A percentile compares a stretch with the other conserved stretches of the same genome.
phyloP scores from a whole-genome alignment of 805 yeast genomes.

The Clavispora carvajalis region DNA sequence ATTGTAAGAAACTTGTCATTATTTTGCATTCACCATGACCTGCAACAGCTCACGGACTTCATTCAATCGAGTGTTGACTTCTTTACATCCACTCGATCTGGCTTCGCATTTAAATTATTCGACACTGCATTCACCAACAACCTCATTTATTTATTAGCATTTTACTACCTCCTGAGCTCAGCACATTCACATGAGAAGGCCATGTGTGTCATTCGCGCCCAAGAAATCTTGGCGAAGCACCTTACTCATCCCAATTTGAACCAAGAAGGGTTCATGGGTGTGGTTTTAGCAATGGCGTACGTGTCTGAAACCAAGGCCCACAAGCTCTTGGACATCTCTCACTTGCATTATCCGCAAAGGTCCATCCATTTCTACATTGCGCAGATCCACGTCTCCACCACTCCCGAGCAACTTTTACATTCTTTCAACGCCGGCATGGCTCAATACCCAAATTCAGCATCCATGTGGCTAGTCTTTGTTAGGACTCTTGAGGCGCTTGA shows the following conservation, averaged over 20 bases:
- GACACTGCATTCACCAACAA: slow-evolving; percentile 13
- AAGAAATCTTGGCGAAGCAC: slow-evolving; percentile 23
- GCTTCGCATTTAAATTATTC: slow-evolving; percentile 16
- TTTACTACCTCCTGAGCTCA: slow-evolving; percentile 6
- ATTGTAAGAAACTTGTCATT: slow-evolving; percentile 23
- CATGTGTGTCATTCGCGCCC: slow-evolving; percentile 19
- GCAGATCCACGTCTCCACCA: slow-evolving; percentile 21
- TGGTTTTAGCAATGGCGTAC: slow-evolving; percentile 24
- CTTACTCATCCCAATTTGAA: slow-evolving; percentile 17
- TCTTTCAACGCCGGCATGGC: slow-evolving; percentile 27
- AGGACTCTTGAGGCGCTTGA: slow-evolving; percentile 28
- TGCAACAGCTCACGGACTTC: slow-evolving; percentile 17
- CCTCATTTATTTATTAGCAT: slow-evolving; percentile 21
- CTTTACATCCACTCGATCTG: slow-evolving; percentile 17
- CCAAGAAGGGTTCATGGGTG: slow-evolving; percentile 33
- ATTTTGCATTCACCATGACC: slow-evolving; percentile 22
- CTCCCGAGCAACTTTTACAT: slow-evolving; percentile 32
- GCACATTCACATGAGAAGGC: neutral
- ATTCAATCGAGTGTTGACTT: slow-evolving; percentile 14
- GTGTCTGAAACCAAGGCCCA: slow-evolving; percentile 23
- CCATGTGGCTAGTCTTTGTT: slow-evolving; percentile 32
- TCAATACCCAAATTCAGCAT: slow-evolving; percentile 20
- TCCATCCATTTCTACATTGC: slow-evolving; percentile 20
- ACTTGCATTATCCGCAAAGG: slow-evolving; percentile 20
- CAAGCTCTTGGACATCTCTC: slow-evolving; percentile 23